These are phyloP conservation scores for Hypoxylon subgilvum DNA, from an alignment of 495 filamentous ascomycete species.

Conservation along the genomic window DNA sequence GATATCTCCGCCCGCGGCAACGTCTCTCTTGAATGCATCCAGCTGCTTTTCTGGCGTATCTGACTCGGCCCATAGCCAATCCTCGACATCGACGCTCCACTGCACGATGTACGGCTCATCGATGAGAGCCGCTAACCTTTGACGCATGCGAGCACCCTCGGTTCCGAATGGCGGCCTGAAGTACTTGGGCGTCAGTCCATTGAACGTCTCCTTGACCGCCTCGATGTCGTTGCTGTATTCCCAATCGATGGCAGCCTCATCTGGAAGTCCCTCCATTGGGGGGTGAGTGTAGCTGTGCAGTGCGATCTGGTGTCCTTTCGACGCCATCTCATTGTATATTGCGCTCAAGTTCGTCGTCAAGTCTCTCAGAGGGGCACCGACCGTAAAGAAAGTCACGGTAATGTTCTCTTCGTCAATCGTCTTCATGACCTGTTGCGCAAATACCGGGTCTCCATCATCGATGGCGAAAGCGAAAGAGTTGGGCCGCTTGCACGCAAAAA, in stretches of 20 bases:
- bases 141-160: conserved; percentile 72
- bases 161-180: conserved; percentile 81
- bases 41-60: conserved; percentile 75
- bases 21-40: conserved; percentile 72
- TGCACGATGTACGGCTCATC: conserved; percentile 62
- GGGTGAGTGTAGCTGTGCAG: conserved; percentile 78
- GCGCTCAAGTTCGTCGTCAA: conserved; percentile 63
- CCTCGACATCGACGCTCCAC: conserved; percentile 80
- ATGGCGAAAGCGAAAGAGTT: conserved; percentile 83
- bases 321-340: conserved; percentile 69
- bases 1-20: conserved; percentile 70
- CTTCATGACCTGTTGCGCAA: conserved; percentile 67
- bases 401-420: conserved; percentile 68
- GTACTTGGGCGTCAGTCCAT: conserved; percentile 54
- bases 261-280: conserved; percentile 69
- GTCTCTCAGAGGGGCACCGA: conserved; percentile 70
- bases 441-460: conserved; percentile 72
- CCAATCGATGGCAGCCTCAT: conserved; percentile 67
- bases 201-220: conserved; percentile 60
- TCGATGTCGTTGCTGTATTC: conserved; percentile 69
- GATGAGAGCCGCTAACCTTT: conserved; percentile 63
- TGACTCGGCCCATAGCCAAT: conserved; percentile 74
- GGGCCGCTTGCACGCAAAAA: conserved; percentile 71
- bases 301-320: conserved; percentile 74
- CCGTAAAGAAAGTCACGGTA: conserved; percentile 79